Percentiles rank a stretch among this genome's conserved stretches.
Conservation (phyloP, 2,329 filamentous ascomycete genomes). For the Diaporthe citriasiana region DNA sequence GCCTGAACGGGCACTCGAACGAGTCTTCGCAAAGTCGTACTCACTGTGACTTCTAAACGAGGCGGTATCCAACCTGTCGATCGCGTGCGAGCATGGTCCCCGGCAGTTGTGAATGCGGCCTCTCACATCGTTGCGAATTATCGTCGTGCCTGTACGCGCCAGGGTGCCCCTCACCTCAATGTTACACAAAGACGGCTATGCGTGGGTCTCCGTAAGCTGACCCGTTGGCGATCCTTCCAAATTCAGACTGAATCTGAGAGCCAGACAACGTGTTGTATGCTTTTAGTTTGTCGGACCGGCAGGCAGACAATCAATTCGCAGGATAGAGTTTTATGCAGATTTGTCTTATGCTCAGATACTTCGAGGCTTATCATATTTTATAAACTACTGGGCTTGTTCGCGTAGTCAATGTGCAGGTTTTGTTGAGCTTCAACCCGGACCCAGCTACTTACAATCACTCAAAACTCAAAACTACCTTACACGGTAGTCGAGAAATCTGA, state of each 20-base stretch:
- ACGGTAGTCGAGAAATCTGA: neutral
- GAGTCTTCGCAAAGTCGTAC: neutral
- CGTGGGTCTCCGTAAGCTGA: neutral
- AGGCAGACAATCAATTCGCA: neutral
- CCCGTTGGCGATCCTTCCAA: neutral
- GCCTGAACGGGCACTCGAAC: no score
- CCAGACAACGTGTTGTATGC: neutral
- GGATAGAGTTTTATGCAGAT: neutral
- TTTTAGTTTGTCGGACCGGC: neutral
- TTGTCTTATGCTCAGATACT: no score
- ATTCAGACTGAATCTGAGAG: neutral
- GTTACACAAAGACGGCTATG: neutral
- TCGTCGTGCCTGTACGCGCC: neutral
- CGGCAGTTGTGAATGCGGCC: neutral
- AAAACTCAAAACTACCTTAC: no score
- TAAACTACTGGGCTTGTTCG: no score
- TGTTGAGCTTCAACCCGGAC: neutral
- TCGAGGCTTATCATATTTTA: neutral
- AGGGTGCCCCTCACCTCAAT: slow-evolving; percentile 15
- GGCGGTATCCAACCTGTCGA: neutral
- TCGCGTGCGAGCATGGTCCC: neutral
- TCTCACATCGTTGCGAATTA: slow-evolving; percentile 7
- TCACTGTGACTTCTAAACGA: neutral
- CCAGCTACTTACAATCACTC: neutral
- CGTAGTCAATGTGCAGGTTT: neutral